Evolutionary conservation across 129 eudicot genomes (phyloP).

Genomic region (Saposhnikovia divaricata): DNA sequence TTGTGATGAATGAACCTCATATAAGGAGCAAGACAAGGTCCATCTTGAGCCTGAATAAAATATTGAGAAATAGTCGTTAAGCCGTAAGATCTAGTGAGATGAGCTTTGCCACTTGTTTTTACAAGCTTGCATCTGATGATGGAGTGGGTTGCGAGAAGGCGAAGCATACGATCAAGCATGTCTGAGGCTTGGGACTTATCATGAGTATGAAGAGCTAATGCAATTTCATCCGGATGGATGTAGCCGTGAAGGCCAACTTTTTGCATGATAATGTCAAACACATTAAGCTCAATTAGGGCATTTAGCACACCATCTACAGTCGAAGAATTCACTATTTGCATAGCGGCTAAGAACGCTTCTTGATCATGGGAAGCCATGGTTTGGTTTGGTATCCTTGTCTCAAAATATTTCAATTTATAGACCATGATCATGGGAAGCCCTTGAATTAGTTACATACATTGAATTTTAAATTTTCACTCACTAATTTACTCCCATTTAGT

Average conservation of each 20-base stretch:
- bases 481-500: too few species aligned
- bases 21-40: background rate
- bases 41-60: conserved; percentile 17
- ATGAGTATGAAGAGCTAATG: background rate
- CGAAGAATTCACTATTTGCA: background rate
- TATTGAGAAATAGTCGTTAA: conserved; percentile 21
- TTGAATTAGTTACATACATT: too few species aligned
- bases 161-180: conserved; percentile 34
- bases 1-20: background rate
- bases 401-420: too few species aligned
- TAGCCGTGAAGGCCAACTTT: background rate
- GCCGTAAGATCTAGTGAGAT: conserved; percentile 24
- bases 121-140: conserved; percentile 21
- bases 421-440: too few species aligned
- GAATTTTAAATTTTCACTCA: too few species aligned
- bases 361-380: too few species aligned
- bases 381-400: too few species aligned
- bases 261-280: background rate
- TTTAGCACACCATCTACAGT: background rate
- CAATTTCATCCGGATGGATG: background rate
- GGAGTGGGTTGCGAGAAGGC: conserved; percentile 33
- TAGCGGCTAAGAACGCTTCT: background rate
- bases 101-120: conserved; percentile 6
- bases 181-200: background rate
- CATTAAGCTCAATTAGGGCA: background rate